A percentile compares a stretch with the other conserved stretches of the same genome.
Conservation (phyloP, 768 basidiomycete genomes). For the Tricholoma hemisulphureum region DNA sequence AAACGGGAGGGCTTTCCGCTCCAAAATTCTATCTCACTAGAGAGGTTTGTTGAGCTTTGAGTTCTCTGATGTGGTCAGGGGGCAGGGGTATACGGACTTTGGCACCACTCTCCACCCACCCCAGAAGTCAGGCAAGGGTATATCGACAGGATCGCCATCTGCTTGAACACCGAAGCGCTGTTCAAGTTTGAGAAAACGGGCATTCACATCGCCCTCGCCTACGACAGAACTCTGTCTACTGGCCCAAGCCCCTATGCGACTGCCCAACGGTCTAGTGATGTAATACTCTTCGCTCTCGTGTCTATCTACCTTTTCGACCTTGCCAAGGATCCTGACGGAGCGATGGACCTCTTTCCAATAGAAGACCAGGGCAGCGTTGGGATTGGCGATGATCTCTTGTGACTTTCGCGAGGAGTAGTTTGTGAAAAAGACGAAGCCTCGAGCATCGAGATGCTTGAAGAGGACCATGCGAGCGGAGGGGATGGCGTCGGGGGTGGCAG, state of each 20-base stretch:
- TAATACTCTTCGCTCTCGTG: conserved; percentile 86
- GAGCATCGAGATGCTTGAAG: conserved; percentile 84
- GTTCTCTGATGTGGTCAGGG: neutral
- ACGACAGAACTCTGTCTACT: conserved; percentile 85
- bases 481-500: conserved; percentile 65
- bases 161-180: conserved; percentile 53
- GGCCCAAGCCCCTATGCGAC: conserved; percentile 90
- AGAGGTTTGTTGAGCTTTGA: conserved; percentile 11
- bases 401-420: conserved; percentile 97
- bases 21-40: conserved; percentile 98
- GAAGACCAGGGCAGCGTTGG: conserved; percentile 78
- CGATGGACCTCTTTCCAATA: conserved; percentile 88
- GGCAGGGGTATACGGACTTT: conserved; percentile 51
- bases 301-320: conserved; percentile 70
- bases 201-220: conserved; percentile 65
- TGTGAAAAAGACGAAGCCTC: conserved; percentile 94
- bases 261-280: conserved; percentile 75
- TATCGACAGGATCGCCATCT: conserved; percentile 36
- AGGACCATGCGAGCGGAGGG: conserved; percentile 90
- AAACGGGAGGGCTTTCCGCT: conserved; percentile 91
- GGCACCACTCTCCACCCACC: conserved; percentile 97
- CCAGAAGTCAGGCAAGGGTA: conserved; percentile 90
- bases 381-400: conserved; percentile 71
- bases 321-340: conserved; percentile 82
- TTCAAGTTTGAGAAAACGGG: conserved; percentile 56